Evolutionary conservation across 164 flowering plant species (phyloP), one percentile per base, ranked within the genome.

Genomic region (Protea cynaroides): DNA sequence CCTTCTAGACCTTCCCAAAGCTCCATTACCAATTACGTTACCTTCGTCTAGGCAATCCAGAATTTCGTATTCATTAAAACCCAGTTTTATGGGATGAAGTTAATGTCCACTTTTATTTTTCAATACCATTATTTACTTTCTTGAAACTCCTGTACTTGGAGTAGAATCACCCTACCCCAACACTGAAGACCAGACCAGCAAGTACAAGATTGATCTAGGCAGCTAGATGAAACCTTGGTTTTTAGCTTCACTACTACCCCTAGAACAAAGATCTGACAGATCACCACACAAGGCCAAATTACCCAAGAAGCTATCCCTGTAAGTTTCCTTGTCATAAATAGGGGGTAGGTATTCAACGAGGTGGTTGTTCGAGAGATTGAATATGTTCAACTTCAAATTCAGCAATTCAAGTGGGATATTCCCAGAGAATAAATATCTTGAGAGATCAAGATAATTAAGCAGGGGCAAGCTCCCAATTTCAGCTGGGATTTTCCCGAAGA

Each of bases 1-100:
- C 90, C 70, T 85, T 87, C 59, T 87, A 86, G 36, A 87, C 94
- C 65, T 80, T 85, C 66, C 94, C 94, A 0, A 84, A 7, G 81
- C 81, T 19, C 94, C 94, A 36, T 71, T 69, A 15, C n/a, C n/a
- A n/a, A n/a, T n/a, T n/a, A n/a, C n/a, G n/a, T n/a, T n/a, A n/a
- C n/a, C n/a, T n/a, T n/a, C 89, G 4, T 37, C 40, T 4, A 37
- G 40, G 40, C 40, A 37, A 37, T 37, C 9, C 40, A 37, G 9
- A 9, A 37, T 79, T 51, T 87, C 88, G 24, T 71, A 67, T 54
- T 84, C 94, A 21, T 81, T 80, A 65, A 87, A 87, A 19, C 82
- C 83, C 58, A 85, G 59, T n/a, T 63, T 84, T 87, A 61, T 87
- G 88, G 63, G 85, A 87, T 0, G 94, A 85, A 1, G 77, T 77